Base-by-base conservation (phyloP, 2,329 filamentous ascomycete species). In the Neonectria faginata region DNA sequence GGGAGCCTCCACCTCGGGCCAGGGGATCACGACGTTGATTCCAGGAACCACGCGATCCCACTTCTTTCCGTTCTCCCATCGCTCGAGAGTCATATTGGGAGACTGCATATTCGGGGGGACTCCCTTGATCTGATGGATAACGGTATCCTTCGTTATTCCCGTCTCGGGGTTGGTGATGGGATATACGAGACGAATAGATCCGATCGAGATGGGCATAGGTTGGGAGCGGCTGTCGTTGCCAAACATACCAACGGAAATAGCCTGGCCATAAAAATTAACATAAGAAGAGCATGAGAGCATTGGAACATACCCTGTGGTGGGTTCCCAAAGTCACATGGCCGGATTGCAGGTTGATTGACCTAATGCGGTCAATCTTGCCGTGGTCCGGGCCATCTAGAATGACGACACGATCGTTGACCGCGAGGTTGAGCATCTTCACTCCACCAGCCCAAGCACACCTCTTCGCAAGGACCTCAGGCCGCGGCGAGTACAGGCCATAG, bases 281-380 rank as follows among this genome's bases (percentile, higher is more conserved):
- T 3, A 18, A 29, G 3, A 16, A 20, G n/a, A 12, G 1, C 0
- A 22, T n/a, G 3, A 18, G 4, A 44, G 7, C 2, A 3, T 12
- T n/a, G 25, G 57, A 41, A 75, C 86, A 73, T 83, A 94, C 92
- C 83, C 86, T 83, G 74, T 91, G 89, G 65, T 89, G 71, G 25
- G 85, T 87, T 66, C 88, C 83, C 47, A 94, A 80, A n/a, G 80
- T 83, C 50, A 93, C 82, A 66, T 85, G 85, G 65, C 88, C 89
- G 50, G 79, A 81, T 11, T 84, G 78, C 5, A 75, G 66, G 68
- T 88, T 80, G 50, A 97, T 82, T 1, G 82, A 77, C 64, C 77
- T 78, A 48, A 98, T 87, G n/a, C 82, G 81, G 55, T 92, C 92
- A 79, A 99, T 96, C 81, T 91, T 92, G 73, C 94, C 94, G 81